Evolutionary conservation across 495 filamentous ascomycete species (phyloP).

Genomic region (Neurospora pannonica): DNA sequence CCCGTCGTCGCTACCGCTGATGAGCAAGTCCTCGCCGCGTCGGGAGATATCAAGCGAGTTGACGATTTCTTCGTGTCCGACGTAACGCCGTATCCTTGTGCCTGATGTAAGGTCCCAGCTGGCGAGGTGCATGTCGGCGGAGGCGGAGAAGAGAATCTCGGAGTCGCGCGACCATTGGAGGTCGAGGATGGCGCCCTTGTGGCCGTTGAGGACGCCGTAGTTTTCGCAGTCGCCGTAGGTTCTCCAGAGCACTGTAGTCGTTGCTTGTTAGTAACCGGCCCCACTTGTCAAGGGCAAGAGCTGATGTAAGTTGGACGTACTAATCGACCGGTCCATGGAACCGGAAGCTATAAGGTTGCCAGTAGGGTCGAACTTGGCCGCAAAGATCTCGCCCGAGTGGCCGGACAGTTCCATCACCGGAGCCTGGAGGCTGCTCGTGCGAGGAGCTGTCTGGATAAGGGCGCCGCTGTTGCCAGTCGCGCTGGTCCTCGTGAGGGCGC

Average conservation of each 20-base stretch:
- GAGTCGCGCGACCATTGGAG: slow-evolving; percentile 96
- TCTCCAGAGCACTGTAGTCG: slow-evolving; percentile 70
- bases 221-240: slow-evolving; percentile 89
- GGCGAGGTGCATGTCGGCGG: slow-evolving; percentile 82
- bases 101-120: slow-evolving; percentile 93
- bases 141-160: slow-evolving; percentile 81
- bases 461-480: slow-evolving; percentile 56
- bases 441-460: slow-evolving; percentile 66
- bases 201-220: slow-evolving; percentile 76
- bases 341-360: slow-evolving; percentile 88
- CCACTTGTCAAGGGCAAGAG: not conserved
- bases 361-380: slow-evolving; percentile 80
- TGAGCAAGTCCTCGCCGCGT: slow-evolving; percentile 78
- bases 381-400: slow-evolving; percentile 73
- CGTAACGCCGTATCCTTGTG: slow-evolving; percentile 75
- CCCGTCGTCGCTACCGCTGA: slow-evolving; percentile 88
- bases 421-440: slow-evolving; percentile 80
- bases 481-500: slow-evolving; percentile 54
- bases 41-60: slow-evolving; percentile 81
- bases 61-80: slow-evolving; percentile 89
- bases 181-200: slow-evolving; percentile 84
- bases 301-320: slow-evolving; percentile 39
- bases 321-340: slow-evolving; percentile 86
- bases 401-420: slow-evolving; percentile 93
- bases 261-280: slow-evolving; percentile 9